These are phyloP conservation scores for Tolypocladium ophioglossoides DNA, from an alignment of 2,329 filamentous ascomycete genomes.

Conservation along the genomic window DNA sequence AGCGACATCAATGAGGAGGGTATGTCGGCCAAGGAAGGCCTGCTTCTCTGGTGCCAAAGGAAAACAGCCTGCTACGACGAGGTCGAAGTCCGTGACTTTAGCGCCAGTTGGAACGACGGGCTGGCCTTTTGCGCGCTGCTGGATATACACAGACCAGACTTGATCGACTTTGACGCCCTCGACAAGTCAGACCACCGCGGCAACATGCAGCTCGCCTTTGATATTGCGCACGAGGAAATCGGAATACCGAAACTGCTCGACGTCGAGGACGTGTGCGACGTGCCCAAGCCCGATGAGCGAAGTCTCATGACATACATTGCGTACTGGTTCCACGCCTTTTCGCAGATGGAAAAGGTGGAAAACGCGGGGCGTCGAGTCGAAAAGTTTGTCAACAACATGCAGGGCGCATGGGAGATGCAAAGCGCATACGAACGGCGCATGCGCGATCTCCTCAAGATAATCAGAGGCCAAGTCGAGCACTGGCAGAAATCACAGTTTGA, in stretches of 20 bases:
- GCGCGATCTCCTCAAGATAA: constrained; percentile 66
- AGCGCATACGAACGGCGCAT: constrained; percentile 89
- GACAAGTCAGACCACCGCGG: constrained; percentile 91
- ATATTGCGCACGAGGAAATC: constrained; percentile 91
- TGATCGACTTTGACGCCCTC: constrained; percentile 92
- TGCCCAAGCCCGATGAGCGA: constrained; percentile 88
- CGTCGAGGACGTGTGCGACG: constrained; percentile 96
- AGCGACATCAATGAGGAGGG: constrained; percentile 98
- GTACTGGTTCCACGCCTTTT: constrained; percentile 99
- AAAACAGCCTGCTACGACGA: constrained; percentile 99
- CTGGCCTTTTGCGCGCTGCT: constrained; percentile 92
- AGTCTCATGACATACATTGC: constrained; percentile 99
- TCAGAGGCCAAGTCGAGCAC: constrained; percentile 58
- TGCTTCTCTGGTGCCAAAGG: constrained; percentile 93
- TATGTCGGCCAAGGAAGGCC: constrained; percentile 91
- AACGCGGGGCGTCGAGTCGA: constrained; percentile 93
- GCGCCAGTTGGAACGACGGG: constrained; percentile 92
- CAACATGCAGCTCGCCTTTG: constrained; percentile 97
- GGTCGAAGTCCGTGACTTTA: constrained; percentile 92
- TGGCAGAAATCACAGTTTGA: constrained; percentile 80
- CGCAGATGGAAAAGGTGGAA: constrained; percentile 96
- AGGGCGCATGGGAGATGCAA: constrained; percentile 99
- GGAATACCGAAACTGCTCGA: constrained; percentile 93
- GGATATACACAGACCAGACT: constrained; percentile 91
- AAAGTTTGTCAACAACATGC: constrained; percentile 98